phyloP scores from a whole-genome alignment of 768 basidiomycete species.

The Lyophyllum decastes region DNA sequence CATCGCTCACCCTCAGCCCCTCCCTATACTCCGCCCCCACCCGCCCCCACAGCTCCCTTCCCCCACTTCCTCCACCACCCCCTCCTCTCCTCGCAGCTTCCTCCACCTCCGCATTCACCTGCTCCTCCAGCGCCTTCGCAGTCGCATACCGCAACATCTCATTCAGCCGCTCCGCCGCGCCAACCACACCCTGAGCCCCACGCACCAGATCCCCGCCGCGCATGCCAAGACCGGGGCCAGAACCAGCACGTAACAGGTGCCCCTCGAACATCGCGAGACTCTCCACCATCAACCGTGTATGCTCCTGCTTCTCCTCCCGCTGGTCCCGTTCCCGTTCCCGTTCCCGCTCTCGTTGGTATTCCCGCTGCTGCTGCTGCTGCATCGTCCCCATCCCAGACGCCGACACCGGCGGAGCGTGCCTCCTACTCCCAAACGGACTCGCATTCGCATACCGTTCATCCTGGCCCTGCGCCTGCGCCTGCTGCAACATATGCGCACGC shows the following conservation, averaged over 20 bases:
- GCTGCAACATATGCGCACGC: constrained; percentile 6
- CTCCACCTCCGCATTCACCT: constrained; percentile 76
- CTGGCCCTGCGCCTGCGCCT: not conserved
- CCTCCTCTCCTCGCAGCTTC: constrained; percentile 31
- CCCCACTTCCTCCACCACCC: constrained; percentile 22
- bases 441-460: constrained; percentile 17
- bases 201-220: constrained; percentile 53
- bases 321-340: not conserved
- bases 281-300: constrained; percentile 70
- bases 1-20: constrained; percentile 70
- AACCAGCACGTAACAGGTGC: constrained; percentile 52
- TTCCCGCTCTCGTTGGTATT: not conserved
- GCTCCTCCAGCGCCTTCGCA: constrained; percentile 63
- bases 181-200: constrained; percentile 64
- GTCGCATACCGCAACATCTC: constrained; percentile 57
- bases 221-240: constrained; percentile 18
- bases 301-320: constrained; percentile 45
- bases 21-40: constrained; percentile 77
- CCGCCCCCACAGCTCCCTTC: constrained; percentile 62
- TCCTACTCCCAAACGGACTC: constrained; percentile 29
- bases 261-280: constrained; percentile 70
- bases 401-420: constrained; percentile 12
- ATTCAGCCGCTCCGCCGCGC: constrained; percentile 69
- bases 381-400: constrained; percentile 12
- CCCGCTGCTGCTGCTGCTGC: not conserved